Evolutionary conservation across 106 monocot genomes (phyloP), one percentile per base, ranked within the genome.

Genomic region (Posidonia australis): DNA sequence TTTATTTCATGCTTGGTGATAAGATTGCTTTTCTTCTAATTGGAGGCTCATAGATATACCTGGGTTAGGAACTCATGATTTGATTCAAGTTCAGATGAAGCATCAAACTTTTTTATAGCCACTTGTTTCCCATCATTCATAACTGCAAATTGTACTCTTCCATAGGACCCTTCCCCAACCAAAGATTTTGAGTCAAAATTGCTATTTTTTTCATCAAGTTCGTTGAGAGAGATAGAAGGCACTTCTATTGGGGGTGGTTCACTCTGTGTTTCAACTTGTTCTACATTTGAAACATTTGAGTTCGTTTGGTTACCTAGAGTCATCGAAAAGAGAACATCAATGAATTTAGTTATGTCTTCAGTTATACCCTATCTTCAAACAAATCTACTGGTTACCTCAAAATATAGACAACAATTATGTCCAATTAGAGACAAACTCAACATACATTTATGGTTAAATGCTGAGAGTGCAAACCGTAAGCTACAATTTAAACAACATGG

Each of bases 111-210:
- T 54, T 72, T 72, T 22, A 72, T 21, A 13, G 72, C 72, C 48
- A 72, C 42, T 53, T 52, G 42, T 30, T 52, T 72, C 23, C 51
- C 72, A 63, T 63, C 46, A 12, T 63, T 27, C 27, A 49, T 48
- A 26, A 24, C 31, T 25, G 72, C 72, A 54, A 53, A 72, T 18
- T 72, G 63, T 16, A 72, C 72, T 63, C 72, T 62, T 42, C 72
- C 72, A 63, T 72, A 72, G 18, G 72, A 72, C 13, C 72, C 72
- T 63, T 72, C 72, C 16, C 72, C 72, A 54, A 72, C 42, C 53
- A 72, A 51, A 51, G 53, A 53, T 14, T 63, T 72, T 25, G 72
- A 63, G 12, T 63, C 72, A 63, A 72, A 72, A 64, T 64, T 72
- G 20, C 53, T 51, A 26, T 63, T 72, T 27, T 63, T 72, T 26